Evolutionary conservation across 257 asterid genomes (phyloP).

Genomic region (Verbena officinalis): DNA sequence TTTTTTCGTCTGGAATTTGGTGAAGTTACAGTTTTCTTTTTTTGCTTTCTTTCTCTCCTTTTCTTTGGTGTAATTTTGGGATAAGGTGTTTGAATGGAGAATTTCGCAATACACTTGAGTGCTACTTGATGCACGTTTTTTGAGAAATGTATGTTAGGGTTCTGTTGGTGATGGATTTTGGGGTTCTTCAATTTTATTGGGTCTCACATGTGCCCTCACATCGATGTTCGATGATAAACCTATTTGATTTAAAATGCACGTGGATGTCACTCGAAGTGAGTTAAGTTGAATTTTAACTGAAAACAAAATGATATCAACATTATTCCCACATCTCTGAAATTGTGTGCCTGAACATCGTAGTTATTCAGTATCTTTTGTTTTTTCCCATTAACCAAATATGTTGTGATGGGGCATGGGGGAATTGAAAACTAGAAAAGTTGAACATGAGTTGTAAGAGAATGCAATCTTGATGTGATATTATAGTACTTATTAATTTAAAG

Average conservation of each 20-base stretch:
- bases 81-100: slow-evolving; percentile 5
- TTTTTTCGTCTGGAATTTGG: slow-evolving; percentile 6
- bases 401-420: neutral
- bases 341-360: slow-evolving; percentile 13
- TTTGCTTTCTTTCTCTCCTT: too few relatives aligned
- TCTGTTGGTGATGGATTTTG: slow-evolving; percentile 26
- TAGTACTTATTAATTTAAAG: neutral
- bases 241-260: slow-evolving; percentile 21
- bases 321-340: slow-evolving; percentile 15
- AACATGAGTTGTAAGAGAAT: slow-evolving; percentile 10
- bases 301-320: slow-evolving; percentile 14
- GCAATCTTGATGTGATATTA: slow-evolving; percentile 17
- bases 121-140: neutral
- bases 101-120: slow-evolving; percentile 11
- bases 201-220: slow-evolving; percentile 19
- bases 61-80: slow-evolving; percentile 9
- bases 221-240: slow-evolving; percentile 18
- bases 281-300: slow-evolving; percentile 12
- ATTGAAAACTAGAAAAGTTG: neutral
- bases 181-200: slow-evolving; percentile 5
- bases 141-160: slow-evolving; percentile 27
- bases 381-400: slow-evolving; percentile 2
- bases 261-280: slow-evolving; percentile 23
- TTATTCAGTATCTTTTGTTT: neutral
- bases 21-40: slow-evolving; percentile 17